Base-by-base conservation (phyloP, 768 basidiomycete genomes). In the Rossbeevera mucosa region DNA sequence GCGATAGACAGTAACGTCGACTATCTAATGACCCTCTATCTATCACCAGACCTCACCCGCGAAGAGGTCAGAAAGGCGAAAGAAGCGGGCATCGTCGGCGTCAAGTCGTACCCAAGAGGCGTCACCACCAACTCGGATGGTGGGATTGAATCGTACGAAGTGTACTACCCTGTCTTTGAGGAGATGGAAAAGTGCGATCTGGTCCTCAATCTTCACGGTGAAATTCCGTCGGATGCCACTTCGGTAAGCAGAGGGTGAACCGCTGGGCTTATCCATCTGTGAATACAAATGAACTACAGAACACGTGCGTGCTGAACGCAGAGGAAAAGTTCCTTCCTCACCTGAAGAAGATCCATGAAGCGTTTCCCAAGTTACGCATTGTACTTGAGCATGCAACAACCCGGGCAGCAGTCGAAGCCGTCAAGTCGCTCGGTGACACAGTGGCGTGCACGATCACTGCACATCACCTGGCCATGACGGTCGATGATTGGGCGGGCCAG, bases 331-430 rank as follows among this genome's bases (percentile, higher is more conserved):
- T 99, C 73, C 78, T 98, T 16, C 87, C 89, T 1, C 94, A 98
- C 69, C 78, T 99, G 20, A 76, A 77, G 60, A 82, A 84, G 58
- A 78, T 98, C 36, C 91, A 97, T 63, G 70, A 72, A 47, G 77
- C 80, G 18, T 99, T 98, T 70, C 96, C 96, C 25, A 78, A 75
- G 47, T 81, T 99, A 45, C 87, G 92, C 44, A 98, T 99, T 58
- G 95, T 99, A 2, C 82, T 98, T 28, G 95, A 98, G 70, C 95
- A 98, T 62, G 95, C 94, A 22, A 98, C 95, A 0, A 94, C 94
- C 2, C 80, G 88, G 38, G 91, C 89, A 22, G 93, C 95, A 1
- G 82, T 97, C 12, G 91, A 94, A 57, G 80, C 84, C 14, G 93
- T 96, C 51, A 85, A 88, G 71, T 72, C 76, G 42, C 80, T 84